These are phyloP conservation scores for Boletus subcaerulescens DNA, from an alignment of 768 basidiomycete genomes.

Conservation along the genomic window DNA sequence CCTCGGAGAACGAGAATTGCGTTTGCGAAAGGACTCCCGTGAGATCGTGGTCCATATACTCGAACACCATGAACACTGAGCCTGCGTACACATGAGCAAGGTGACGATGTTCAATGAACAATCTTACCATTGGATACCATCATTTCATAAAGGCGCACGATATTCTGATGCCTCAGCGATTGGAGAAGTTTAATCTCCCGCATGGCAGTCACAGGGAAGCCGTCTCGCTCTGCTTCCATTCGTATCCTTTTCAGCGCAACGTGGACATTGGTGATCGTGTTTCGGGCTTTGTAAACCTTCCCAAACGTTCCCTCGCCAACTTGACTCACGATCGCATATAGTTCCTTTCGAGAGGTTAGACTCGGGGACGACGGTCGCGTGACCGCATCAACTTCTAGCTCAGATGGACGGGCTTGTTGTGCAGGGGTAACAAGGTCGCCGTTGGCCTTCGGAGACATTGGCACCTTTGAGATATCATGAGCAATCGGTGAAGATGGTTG, in stretches of 20 bases:
- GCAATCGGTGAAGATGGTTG: constrained; percentile 16
- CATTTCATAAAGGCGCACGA: constrained; percentile 93
- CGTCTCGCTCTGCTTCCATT: constrained; percentile 97
- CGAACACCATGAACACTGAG: constrained; percentile 98
- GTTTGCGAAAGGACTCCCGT: constrained; percentile 92
- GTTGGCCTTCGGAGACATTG: constrained; percentile 24
- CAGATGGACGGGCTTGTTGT: constrained; percentile 19
- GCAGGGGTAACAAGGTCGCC: constrained; percentile 22
- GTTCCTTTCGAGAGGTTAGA: constrained; percentile 41
- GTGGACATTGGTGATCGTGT: constrained; percentile 66
- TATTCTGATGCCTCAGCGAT: constrained; percentile 83
- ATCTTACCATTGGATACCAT: constrained; percentile 92
- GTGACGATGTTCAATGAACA: not conserved
- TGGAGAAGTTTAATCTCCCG: constrained; percentile 98
- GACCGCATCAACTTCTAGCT: constrained; percentile 21
- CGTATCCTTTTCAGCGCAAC: constrained; percentile 96
- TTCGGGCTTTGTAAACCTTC: constrained; percentile 94
- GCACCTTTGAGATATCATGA: constrained; percentile 20
- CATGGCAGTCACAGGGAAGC: constrained; percentile 99
- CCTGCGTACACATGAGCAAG: constrained; percentile 46
- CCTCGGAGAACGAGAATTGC: constrained; percentile 78
- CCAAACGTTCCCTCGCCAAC: constrained; percentile 99
- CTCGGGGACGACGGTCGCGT: constrained; percentile 31
- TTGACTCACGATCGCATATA: constrained; percentile 86
- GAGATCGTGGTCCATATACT: constrained; percentile 98